Evolutionary conservation across 305 asterid species (phyloP).

Genomic region (Fraxinus latifolia): DNA sequence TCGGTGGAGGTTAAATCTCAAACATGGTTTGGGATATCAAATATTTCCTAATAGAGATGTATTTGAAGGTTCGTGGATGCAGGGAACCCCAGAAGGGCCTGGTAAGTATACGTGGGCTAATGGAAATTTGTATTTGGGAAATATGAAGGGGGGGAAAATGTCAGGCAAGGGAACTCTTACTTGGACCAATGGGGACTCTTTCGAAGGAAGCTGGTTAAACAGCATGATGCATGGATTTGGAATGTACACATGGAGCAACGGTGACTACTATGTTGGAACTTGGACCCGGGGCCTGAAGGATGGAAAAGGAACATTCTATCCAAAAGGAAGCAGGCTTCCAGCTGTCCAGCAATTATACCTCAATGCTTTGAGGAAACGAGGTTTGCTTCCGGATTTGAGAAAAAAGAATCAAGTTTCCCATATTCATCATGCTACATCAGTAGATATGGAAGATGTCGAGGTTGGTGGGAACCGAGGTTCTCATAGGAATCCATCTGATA

Average conservation of each 20-base stretch:
- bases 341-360: conserved; percentile 68
- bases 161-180: conserved; percentile 92
- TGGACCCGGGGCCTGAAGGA: conserved; percentile 95
- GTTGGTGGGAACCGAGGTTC: conserved; percentile 46
- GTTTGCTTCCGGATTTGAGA: conserved; percentile 70
- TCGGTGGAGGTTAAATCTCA: conserved; percentile 75
- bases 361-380: conserved; percentile 76
- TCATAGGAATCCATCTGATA: conserved; percentile 38
- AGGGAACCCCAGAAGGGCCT: conserved; percentile 87
- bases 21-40: conserved; percentile 92
- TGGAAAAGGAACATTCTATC: conserved; percentile 91
- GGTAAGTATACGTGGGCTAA: conserved; percentile 89
- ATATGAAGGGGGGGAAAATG: conserved; percentile 81
- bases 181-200: conserved; percentile 75
- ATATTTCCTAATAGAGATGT: conserved; percentile 66
- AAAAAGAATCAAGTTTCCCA: conserved; percentile 80
- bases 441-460: conserved; percentile 55
- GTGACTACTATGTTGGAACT: conserved; percentile 81
- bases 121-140: conserved; percentile 84
- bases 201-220: conserved; percentile 80
- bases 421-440: conserved; percentile 57
- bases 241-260: conserved; percentile 77
- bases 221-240: conserved; percentile 90
- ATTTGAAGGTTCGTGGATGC: conserved; percentile 97
- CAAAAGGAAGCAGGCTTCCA: conserved; percentile 67